These are phyloP conservation scores for Geum urbanum DNA, from an alignment of 306 rosid genomes.

Conservation along the genomic window DNA sequence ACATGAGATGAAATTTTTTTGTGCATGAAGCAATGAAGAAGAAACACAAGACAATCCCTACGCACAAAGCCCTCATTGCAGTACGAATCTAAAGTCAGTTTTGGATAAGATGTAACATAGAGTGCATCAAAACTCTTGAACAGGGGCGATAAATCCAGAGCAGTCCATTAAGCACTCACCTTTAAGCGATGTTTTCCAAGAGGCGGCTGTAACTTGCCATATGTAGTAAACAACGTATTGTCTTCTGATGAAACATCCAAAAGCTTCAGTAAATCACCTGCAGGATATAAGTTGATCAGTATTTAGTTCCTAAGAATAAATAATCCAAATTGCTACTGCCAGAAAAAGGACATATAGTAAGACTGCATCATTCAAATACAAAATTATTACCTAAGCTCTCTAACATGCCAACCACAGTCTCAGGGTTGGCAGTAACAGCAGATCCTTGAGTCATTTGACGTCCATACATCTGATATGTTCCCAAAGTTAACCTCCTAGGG, in stretches of 20 bases:
- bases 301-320: not conserved
- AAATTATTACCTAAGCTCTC: slow-evolving; percentile 67
- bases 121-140: not conserved
- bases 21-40: not conserved
- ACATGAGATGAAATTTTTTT: not conserved
- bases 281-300: slow-evolving; percentile 24
- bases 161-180: slow-evolving; percentile 42
- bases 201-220: slow-evolving; percentile 93
- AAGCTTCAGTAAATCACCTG: slow-evolving; percentile 88
- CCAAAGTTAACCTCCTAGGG: slow-evolving; percentile 70
- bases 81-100: not conserved
- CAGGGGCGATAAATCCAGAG: slow-evolving; percentile 1
- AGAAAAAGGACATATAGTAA: too few relatives aligned
- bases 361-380: not conserved
- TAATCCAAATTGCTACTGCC: not conserved
- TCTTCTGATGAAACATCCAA: slow-evolving; percentile 73
- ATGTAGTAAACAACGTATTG: slow-evolving; percentile 67
- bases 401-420: slow-evolving; percentile 96
- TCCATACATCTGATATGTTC: slow-evolving; percentile 60
- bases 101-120: not conserved
- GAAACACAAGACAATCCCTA: not conserved
- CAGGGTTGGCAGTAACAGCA: slow-evolving; percentile 64
- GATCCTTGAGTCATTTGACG: slow-evolving; percentile 67
- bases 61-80: not conserved
- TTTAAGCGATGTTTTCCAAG: slow-evolving; percentile 95